Base-by-base conservation (phyloP, 257 asterid species). In the Dorcoceras hygrometricum region DNA sequence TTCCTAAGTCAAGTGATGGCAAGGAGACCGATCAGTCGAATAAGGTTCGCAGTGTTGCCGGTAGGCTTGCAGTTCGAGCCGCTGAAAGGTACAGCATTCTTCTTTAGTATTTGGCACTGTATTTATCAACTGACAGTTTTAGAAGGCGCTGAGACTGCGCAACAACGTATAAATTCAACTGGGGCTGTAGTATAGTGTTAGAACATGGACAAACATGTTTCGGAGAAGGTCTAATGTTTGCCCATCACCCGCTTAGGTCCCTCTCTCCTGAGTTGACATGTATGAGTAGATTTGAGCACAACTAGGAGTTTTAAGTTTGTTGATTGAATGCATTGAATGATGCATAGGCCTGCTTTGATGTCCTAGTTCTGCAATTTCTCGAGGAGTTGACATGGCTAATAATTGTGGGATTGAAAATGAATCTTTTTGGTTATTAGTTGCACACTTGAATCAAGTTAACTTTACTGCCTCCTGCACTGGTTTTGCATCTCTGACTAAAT, bases 11-110 rank as follows among this genome's bases (percentile, higher is more conserved):
- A 23, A 63, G 86, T 62, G 87, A 87, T 43, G 95, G 98, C 67
- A 83, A 62, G 74, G 98, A 89, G 81, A 89, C 98, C 1, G 81
- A 76, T 51, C 98, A 92, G 59, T 92, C 97, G 1, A 89, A 92
- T 72, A 89, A 89, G 75, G 97, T 92, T 28, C 91, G 97, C 10
- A 89, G 96, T 55, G 88, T 92, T 29, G 98, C 90, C 9, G 97
- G 97, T 59, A 79, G 98, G 81, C 69, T 92, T 73, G 95, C 98
- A 14, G 86, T 78, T 73, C 86, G 90, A 69, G 97, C 97, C 71
- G 98, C 98, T 19, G 90, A 92, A 78, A 86, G 95, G 96, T 91
- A 57, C 18, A 14, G 0, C 5, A 16, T 18, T 46, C 7, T 18
- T 46, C 22, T 39, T 39, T 14, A 2, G 20, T 43, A 3, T 43